phyloP scores from a whole-genome alignment of 2,329 filamentous ascomycete species.

The Rosellinia necatrix region DNA sequence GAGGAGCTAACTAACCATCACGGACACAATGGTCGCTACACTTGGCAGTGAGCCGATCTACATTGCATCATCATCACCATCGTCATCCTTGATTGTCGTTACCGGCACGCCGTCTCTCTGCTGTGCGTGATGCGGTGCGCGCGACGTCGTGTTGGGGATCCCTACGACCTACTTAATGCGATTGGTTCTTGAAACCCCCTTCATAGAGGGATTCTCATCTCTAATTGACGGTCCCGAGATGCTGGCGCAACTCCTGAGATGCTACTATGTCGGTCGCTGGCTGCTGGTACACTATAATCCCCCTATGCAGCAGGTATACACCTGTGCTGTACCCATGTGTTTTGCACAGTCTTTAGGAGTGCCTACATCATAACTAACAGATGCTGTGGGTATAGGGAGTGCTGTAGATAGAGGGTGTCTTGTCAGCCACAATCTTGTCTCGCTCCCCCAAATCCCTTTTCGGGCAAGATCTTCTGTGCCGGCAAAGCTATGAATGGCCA shows the following conservation, averaged over 20 bases:
- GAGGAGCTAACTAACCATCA: not conserved
- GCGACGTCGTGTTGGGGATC: constrained; percentile 14
- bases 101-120: constrained; percentile 13
- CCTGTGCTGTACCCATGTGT: constrained; percentile 4
- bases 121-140: constrained; percentile 12
- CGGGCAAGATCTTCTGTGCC: constrained; percentile 21
- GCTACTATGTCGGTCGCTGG: not conserved
- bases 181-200: constrained; percentile 6
- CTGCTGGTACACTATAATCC: constrained; percentile 21
- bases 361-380: too few relatives aligned
- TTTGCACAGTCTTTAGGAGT: too few relatives aligned
- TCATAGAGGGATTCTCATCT: not conserved
- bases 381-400: not conserved
- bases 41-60: constrained; percentile 8
- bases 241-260: constrained; percentile 12
- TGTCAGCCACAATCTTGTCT: constrained; percentile 27
- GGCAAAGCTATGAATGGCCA: constrained; percentile 17
- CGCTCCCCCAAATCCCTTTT: constrained; percentile 11
- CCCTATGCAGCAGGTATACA: not conserved
- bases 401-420: not conserved
- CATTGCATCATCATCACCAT: constrained; percentile 21
- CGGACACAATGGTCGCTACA: constrained; percentile 4
- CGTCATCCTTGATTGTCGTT: constrained; percentile 17
- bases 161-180: not conserved
- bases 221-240: constrained; percentile 7